Conservation (phyloP, 495 filamentous ascomycete species). For the Xylaria bambusicola region DNA sequence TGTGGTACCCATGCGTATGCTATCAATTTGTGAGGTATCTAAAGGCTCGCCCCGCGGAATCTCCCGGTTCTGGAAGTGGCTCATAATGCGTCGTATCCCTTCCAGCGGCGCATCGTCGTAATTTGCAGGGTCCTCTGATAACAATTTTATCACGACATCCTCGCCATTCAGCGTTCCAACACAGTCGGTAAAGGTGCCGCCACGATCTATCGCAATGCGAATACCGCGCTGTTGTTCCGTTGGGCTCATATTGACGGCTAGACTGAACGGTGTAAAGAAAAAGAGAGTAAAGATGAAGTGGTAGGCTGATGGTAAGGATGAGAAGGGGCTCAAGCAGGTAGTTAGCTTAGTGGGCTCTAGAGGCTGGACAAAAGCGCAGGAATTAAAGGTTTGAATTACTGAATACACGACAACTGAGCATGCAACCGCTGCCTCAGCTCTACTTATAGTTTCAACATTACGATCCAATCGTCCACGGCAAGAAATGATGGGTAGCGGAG, state of each 20-base stretch:
- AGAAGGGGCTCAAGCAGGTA: not conserved
- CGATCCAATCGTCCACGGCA: not conserved
- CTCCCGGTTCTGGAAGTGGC: constrained; percentile 71
- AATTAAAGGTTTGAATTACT: too few relatives aligned
- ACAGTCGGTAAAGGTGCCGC: constrained; percentile 73
- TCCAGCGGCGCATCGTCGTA: constrained; percentile 88
- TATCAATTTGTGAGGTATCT: constrained; percentile 81
- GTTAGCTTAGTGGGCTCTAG: too few relatives aligned
- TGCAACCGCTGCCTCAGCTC: not conserved
- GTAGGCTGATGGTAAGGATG: not conserved
- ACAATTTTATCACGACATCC: constrained; percentile 81
- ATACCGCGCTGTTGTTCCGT: constrained; percentile 46
- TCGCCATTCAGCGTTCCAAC: constrained; percentile 63
- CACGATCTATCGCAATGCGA: constrained; percentile 64
- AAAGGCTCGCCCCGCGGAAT: constrained; percentile 80
- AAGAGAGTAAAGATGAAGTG: not conserved
- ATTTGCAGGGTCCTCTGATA: constrained; percentile 88
- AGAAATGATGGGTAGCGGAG: not conserved
- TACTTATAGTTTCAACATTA: not conserved
- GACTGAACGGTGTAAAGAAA: not conserved
- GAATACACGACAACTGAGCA: not conserved
- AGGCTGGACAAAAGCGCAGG: too few relatives aligned
- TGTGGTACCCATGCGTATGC: constrained; percentile 87
- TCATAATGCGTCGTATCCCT: constrained; percentile 87
- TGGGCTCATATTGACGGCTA: constrained; percentile 26